Base-by-base conservation (phyloP, 768 basidiomycete species). In the Psilocybe cyanescens region DNA sequence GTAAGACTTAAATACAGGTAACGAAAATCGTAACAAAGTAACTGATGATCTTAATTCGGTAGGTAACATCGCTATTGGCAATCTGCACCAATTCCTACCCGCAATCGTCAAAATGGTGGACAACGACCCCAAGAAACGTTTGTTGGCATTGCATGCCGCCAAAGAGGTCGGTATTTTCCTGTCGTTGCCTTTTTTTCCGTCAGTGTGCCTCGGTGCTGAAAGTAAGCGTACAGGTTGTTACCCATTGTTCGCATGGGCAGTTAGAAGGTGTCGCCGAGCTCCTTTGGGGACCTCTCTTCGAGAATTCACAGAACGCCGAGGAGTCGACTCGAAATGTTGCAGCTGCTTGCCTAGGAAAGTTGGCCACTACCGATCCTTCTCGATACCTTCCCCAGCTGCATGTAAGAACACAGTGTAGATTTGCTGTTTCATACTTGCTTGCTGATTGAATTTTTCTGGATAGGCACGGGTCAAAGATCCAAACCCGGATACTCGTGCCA, bases 21-120 rank as follows among this genome's bases (percentile, higher is more conserved):
- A 24, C 24, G 19, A 24, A 24, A 24, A 24, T 24, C 24, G 30
- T 35, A 30, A 51, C 11, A n/a, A 8, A 30, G 11, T 45, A 29
- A 16, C 33, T 37, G 8, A 52, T 16, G 47, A 52, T 30, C 8
- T 14, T 31, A 12, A 28, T 53, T 31, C 50, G 4, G 31, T 61
- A 91, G 95, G 96, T 39, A 99, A 98, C 72, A 92, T 99, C 53
- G 93, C 96, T 11, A 96, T 98, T 44, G 97, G 97, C 4, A 97
- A 94, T 68, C 79, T 96, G 24, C 86, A 87, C 11, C 85, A 89
- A 68, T 97, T 95, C 84, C 81, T 99, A 3, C 94, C 95, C 29
- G 81, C 81, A 4, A 91, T 99, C 64, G 85, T 97, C 66, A 88
- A 88, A 67, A 83, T 93, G 65, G 82, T 91, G 47, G 83, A 93